These are phyloP conservation scores for Diaporthe velutina DNA, from an alignment of 2,329 filamentous ascomycete genomes.

Conservation along the genomic window DNA sequence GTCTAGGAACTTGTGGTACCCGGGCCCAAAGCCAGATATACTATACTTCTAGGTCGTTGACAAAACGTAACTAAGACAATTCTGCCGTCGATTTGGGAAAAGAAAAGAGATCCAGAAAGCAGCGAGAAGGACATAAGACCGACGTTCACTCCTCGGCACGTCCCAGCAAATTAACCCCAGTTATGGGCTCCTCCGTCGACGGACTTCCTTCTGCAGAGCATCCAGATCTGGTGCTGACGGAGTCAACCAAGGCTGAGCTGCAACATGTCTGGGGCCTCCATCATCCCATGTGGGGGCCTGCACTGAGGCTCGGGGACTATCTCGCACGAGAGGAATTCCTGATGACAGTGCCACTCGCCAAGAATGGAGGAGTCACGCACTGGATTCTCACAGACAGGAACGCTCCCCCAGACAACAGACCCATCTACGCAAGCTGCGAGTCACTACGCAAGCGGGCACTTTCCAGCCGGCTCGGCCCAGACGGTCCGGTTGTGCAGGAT, in stretches of 20 bases:
- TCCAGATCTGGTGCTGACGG: slow-evolving; percentile 61
- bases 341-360: slow-evolving; percentile 68
- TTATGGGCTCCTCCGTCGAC: slow-evolving; percentile 50
- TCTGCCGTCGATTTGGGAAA: background rate
- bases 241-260: slow-evolving; percentile 70
- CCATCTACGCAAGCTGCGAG: slow-evolving; percentile 74
- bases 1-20: background rate
- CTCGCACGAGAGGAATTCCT: slow-evolving; percentile 71
- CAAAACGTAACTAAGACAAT: background rate
- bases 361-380: slow-evolving; percentile 69
- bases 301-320: slow-evolving; percentile 68
- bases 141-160: background rate
- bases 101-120: no score
- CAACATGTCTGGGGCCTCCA: slow-evolving; percentile 67
- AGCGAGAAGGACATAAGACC: no score
- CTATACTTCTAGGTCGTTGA: background rate
- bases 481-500: slow-evolving; percentile 58
- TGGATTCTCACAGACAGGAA: slow-evolving; percentile 72
- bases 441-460: slow-evolving; percentile 71
- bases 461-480: slow-evolving; percentile 53
- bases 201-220: slow-evolving; percentile 51
- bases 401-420: slow-evolving; percentile 56
- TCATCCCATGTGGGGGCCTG: slow-evolving; percentile 69
- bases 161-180: slow-evolving; percentile 15
- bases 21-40: slow-evolving; percentile 23